These are phyloP conservation scores for Croton laevigatus DNA, from an alignment of 441 rosid species.

Conservation along the genomic window DNA sequence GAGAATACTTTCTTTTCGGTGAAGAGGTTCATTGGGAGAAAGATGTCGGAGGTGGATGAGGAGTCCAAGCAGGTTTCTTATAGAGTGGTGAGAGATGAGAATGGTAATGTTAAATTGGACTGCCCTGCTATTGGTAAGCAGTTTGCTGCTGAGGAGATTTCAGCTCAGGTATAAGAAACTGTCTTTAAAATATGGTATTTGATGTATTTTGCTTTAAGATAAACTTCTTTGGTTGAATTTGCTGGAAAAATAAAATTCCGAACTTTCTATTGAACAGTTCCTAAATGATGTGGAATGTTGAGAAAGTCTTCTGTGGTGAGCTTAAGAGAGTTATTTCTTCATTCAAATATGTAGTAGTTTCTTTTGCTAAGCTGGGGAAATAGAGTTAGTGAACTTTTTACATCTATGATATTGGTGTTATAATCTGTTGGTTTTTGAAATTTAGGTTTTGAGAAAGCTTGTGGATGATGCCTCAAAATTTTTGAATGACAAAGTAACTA, in stretches of 20 bases:
- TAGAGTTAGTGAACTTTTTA: background rate
- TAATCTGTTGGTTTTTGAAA: background rate
- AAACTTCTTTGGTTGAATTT: background rate
- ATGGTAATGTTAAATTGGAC: constrained; percentile 86
- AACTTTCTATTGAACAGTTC: background rate
- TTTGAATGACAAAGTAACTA: constrained; percentile 85
- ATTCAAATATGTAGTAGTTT: background rate
- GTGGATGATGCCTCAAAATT: constrained; percentile 98
- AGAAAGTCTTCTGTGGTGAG: background rate
- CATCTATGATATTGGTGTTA: background rate
- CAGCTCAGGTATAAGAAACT: constrained; percentile 68
- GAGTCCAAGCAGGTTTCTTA: constrained; percentile 93
- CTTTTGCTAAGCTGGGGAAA: background rate
- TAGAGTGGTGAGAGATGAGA: constrained; percentile 80
- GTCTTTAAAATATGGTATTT: background rate
- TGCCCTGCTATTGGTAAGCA: constrained; percentile 88
- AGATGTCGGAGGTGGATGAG: constrained; percentile 88
- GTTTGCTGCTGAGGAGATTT: constrained; percentile 90
- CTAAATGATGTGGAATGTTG: background rate
- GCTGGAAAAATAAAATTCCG: background rate
- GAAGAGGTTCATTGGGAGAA: constrained; percentile 98
- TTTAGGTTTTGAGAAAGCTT: constrained; percentile 86
- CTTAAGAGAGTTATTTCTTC: background rate
- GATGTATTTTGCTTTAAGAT: background rate
- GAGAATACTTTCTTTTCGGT: constrained; percentile 93